Conservation (phyloP, 2,329 filamentous ascomycete genomes). For the Paecilomyces formosus region DNA sequence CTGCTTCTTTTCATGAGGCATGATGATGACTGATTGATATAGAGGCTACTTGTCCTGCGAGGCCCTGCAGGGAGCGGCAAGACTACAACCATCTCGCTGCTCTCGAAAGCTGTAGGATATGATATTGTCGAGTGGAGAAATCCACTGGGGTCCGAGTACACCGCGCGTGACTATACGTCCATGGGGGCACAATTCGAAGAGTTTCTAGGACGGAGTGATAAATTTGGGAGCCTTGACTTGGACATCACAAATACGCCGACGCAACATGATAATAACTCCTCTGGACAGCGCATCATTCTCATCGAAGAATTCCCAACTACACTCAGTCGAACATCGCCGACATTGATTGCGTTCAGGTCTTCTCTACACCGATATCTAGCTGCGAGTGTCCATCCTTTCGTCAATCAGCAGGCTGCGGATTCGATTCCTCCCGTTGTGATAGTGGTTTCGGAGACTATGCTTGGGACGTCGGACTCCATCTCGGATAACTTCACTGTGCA, state of each 20-base stretch:
- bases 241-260: conserved; percentile 5
- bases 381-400: conserved; percentile 50
- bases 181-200: conserved; percentile 81
- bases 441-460: conserved; percentile 81
- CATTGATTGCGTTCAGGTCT: conserved; percentile 63
- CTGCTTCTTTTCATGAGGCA: not conserved
- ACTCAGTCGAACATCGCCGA: conserved; percentile 57
- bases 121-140: conserved; percentile 88
- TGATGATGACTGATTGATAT: conserved; percentile 22
- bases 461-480: conserved; percentile 76
- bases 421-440: conserved; percentile 69
- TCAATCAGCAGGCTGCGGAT: conserved; percentile 22
- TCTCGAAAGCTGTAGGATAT: conserved; percentile 69
- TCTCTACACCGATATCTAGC: conserved; percentile 70
- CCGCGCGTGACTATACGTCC: conserved; percentile 58
- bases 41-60: conserved; percentile 76
- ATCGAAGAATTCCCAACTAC: conserved; percentile 79
- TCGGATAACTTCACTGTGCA: conserved; percentile 91
- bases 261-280: conserved; percentile 1
- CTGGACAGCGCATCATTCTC: conserved; percentile 54
- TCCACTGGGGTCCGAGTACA: conserved; percentile 56
- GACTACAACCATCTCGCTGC: conserved; percentile 73
- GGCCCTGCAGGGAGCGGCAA: conserved; percentile 89
- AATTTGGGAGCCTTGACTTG: conserved; percentile 65
- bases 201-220: conserved; percentile 74